Base-by-base conservation (phyloP, 805 yeast species). In the Cyberlindnera xylosilytica region DNA sequence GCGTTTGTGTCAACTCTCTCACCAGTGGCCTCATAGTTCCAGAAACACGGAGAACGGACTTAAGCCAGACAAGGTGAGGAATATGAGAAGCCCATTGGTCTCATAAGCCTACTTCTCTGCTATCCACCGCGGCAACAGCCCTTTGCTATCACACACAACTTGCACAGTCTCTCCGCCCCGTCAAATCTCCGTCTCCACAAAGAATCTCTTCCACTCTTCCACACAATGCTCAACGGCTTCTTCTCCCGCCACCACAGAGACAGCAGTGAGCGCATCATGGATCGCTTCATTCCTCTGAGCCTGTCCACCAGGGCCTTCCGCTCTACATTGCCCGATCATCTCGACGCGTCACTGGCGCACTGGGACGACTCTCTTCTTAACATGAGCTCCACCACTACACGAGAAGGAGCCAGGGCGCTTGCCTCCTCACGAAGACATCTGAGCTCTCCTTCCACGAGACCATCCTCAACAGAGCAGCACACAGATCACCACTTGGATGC, bases 261-360 rank as follows among this genome's bases (percentile, higher is more conserved):
- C 20, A 27, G 19, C 34, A 38, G 35, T 16, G 54, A 47, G 13
- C 42, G 38, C 10, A 44, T 54, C 6, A 52, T 58, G 50, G 74
- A 70, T 46, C 57, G 74, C 38, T 69, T 60, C 45, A 69, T 70
- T 17, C 74, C 74, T 4, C 52, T 22, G 19, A 37, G 17, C 9
- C 44, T 40, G 44, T 43, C 47, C n/a, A 26, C 39, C 3, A 41
- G 36, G n/a, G 34, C 40, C 2, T 42, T 39, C 38, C 39, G 26
- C 19, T 27, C 33, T 8, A 26, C 29, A 4, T 9, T 8, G 20
- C 13, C 20, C 10, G 28, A 12, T 15, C 23, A 13, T 12, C 9
- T 4, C 26, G 8, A 12, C 26, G 5, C 24, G 12, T 11, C 29
- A 10, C 28, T 6, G 18, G 17, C 36, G 22, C n/a, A n/a, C n/a